Evolutionary conservation across 768 basidiomycete genomes (phyloP), one percentile per base, ranked within the genome.

Genomic region (Boletus rex-veris): DNA sequence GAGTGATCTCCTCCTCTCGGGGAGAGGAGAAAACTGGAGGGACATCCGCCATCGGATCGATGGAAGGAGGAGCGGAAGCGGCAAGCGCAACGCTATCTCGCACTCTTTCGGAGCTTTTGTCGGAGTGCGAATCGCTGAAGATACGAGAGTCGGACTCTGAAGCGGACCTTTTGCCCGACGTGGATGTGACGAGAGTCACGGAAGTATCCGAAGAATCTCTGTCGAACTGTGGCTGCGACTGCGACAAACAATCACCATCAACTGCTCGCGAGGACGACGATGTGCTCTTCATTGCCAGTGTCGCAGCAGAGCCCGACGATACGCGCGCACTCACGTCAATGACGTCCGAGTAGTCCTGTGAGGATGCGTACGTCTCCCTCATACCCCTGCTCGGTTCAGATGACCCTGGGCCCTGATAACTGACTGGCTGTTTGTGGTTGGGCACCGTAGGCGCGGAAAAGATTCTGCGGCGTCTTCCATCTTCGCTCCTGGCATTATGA

Each of bases 1-100:
- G 72, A 11, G 74, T 64, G 10, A 80, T 74, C 41, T 83, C 68
- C 21, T 74, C 57, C 0, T 59, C 36, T 55, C 50, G 16, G 24
- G 54, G n/a, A 26, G 62, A 41, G 40, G 61, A 33, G 21, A 2
- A 15, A 7, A 16, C 7, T 36, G 12, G 49, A 30, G 50, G 45
- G 18, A 47, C 28, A 9, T 55, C 43, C 39, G 51, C 12, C 48
- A 61, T 68, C 19, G 46, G 38, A 14, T 40, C 12, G 42, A 39
- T 1, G 5, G 9, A 8, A 15, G 45, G 31, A 1, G 50, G 24
- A 11, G 21, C 18, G 10, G 39, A 15, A 19, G 51, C 28, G 40
- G 50, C 9, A 21, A 44, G 38, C 40, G 41, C 11, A 7, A 36
- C 28, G 33, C 14, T 40, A 1, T 48, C 54, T 16, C 26, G 52